Evolutionary conservation across 1,139 yeast genomes (phyloP).

Genomic region (Suhomyces bolitotheri): DNA sequence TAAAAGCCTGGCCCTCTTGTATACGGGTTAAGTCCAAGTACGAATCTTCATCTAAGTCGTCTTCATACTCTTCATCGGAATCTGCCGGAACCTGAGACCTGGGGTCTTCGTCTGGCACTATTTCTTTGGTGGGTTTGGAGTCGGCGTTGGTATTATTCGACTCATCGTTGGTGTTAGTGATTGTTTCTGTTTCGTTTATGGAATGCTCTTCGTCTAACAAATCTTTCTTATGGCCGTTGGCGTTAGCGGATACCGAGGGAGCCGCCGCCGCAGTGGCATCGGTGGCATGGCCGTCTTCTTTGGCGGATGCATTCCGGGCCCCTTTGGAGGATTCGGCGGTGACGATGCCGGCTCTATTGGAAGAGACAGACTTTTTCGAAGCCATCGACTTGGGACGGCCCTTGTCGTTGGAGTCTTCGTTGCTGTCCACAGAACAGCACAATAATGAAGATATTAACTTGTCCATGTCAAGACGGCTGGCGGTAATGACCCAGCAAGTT

Average conservation of each 20-base stretch:
- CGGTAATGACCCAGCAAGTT: conserved; percentile 8
- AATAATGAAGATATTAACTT: conserved; percentile 35
- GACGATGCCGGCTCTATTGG: conserved; percentile 8
- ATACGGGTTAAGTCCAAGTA: conserved; percentile 57
- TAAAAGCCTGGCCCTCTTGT: conserved; percentile 70
- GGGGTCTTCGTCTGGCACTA: conserved; percentile 10
- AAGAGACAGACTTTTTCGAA: conserved; percentile 5
- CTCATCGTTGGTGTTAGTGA: conserved; percentile 43
- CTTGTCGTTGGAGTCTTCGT: conserved; percentile 36
- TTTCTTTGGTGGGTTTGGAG: conserved; percentile 5
- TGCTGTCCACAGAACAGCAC: conserved; percentile 42
- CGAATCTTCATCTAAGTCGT: conserved; percentile 28
- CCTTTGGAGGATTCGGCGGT: conserved; percentile 4
- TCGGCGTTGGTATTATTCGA: conserved; percentile 17
- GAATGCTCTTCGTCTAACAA: conserved; percentile 44
- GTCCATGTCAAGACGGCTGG: conserved; percentile 22
- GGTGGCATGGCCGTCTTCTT: conserved; percentile 9
- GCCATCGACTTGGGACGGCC: conserved; percentile 15
- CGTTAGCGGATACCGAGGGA: conserved; percentile 5
- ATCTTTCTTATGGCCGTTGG: conserved; percentile 24
- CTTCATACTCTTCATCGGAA: conserved; percentile 22
- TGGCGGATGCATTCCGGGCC: conserved; percentile 2
- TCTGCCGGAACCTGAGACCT: conserved; percentile 7
- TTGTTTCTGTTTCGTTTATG: conserved; percentile 46
- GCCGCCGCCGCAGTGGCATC: conserved; percentile 13